Evolutionary conservation across 352 stramenopile species (phyloP), one percentile per base, ranked within the genome.

Genomic region (Globisporangium canariense): DNA sequence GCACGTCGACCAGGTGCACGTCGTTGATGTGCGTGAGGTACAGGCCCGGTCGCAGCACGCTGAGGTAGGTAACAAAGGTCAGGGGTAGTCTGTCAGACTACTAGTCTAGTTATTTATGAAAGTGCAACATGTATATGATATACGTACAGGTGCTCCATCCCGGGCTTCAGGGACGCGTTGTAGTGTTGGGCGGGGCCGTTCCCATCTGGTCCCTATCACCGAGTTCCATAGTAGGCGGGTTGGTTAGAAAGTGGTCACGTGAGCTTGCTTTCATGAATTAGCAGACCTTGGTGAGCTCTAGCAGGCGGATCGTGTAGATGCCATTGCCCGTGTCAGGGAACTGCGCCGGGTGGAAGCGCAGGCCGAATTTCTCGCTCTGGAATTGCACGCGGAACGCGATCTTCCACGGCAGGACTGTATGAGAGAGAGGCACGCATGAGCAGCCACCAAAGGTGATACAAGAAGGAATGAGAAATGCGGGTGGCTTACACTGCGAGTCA

Each of bases 311-410:
- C 20, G 70, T 91, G 66, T 94, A 94, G 20, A 93, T 64, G n/a
- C 86, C 86, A 57, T 94, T 94, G 38, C 86, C 86, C 16, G 83
- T 94, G 73, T 93, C 83, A 1, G 86, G 83, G 30, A 84, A 90
- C 60, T 91, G 81, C 36, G 86, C 83, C 1, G 82, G 74, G 32
- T 93, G 81, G 70, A 94, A 93, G 47, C 85, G 85, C 28, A 94
- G 58, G 0, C 86, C 86, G 8, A 91, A 78, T 66, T 91, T 94
- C 6, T 93, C 81, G 47, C 76, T 81, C n/a, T 78, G 72, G 62
- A 94, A 94, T 65, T 90, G 83, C 53, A 94, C 86, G 54, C 81
- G 82, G 58, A 94, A 93, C 14, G 86, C 82, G 63, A 94, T 90
- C 61, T 91, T 88, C 83, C 85, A 94, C 20, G 86, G 86, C 55